Evolutionary conservation across 768 basidiomycete species (phyloP).

Genomic region (Serendipita sp.): DNA sequence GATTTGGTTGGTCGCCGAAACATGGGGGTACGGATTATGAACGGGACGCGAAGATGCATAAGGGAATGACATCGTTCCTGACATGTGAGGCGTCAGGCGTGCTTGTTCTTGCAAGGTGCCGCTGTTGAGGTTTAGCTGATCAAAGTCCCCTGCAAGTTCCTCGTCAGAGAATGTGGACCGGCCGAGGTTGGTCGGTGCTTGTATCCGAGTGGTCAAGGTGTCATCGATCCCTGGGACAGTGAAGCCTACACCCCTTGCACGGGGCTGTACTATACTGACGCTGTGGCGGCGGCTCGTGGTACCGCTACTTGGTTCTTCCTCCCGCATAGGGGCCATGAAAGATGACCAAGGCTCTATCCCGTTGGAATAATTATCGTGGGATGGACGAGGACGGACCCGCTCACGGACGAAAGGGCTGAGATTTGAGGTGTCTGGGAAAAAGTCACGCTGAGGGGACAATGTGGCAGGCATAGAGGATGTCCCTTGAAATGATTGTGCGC

Average conservation of each 20-base stretch:
- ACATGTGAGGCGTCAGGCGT: conserved; percentile 33
- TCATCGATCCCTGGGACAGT: conserved; percentile 31
- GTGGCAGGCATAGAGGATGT: not conserved
- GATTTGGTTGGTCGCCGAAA: not conserved
- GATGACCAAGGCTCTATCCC: conserved; percentile 25
- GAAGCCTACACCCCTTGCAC: conserved; percentile 48
- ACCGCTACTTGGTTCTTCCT: conserved; percentile 42
- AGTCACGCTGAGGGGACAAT: not conserved
- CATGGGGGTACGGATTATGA: not conserved
- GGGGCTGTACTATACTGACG: conserved; percentile 66
- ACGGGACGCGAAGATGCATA: conserved; percentile 48
- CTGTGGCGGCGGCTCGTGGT: conserved; percentile 72
- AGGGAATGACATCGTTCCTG: conserved; percentile 56
- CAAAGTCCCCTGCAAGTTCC: conserved; percentile 58
- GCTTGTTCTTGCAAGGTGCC: conserved; percentile 23
- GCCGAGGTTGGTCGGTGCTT: conserved; percentile 23
- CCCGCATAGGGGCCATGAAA: conserved; percentile 19
- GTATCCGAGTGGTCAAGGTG: conserved; percentile 4
- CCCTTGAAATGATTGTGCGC: not conserved
- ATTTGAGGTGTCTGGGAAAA: conserved; percentile 40
- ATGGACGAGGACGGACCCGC: conserved; percentile 25
- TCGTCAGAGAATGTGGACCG: conserved; percentile 61
- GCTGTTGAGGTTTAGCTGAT: conserved; percentile 38
- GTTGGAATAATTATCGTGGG: not conserved
- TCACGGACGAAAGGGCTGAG: conserved; percentile 78